phyloP scores from a whole-genome alignment of 176 grass and related monocot genomes.

The Avena sativa region DNA sequence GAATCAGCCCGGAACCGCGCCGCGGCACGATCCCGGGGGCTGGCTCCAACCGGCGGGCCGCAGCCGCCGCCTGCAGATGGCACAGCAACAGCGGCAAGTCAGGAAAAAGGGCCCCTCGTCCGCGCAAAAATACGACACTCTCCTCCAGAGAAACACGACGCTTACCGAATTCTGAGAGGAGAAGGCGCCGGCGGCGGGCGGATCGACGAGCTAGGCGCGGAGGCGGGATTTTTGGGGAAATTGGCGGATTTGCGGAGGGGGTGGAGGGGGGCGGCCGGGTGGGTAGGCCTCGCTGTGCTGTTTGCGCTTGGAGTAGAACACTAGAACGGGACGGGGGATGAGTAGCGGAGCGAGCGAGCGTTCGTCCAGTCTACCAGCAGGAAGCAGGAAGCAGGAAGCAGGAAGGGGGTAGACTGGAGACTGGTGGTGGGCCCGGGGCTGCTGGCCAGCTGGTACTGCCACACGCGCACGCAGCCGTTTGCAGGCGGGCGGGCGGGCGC shows the following conservation, averaged over 20 bases:
- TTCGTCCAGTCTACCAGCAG: slow-evolving; percentile 38
- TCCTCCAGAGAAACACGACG: background rate
- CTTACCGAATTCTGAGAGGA: slow-evolving; percentile 20
- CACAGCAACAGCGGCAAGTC: slow-evolving; percentile 25
- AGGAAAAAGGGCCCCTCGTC: background rate
- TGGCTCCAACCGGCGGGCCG: background rate
- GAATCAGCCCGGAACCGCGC: slow-evolving; percentile 23
- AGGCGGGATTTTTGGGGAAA: background rate
- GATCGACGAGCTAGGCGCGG: slow-evolving; percentile 30
- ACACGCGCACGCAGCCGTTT: slow-evolving; percentile 24
- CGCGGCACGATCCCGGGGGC: slow-evolving; percentile 20
- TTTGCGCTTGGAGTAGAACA: slow-evolving; percentile 18
- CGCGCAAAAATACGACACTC: background rate
- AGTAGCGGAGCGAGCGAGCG: slow-evolving; percentile 33
- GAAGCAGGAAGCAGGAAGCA: slow-evolving; percentile 16
- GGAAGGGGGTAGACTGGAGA: slow-evolving; percentile 20
- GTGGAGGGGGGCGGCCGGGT: background rate
- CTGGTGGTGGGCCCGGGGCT: slow-evolving; percentile 24
- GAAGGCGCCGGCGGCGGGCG: background rate
- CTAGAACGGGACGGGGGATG: slow-evolving; percentile 19
- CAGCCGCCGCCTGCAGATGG: slow-evolving; percentile 25
- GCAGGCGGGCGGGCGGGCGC: slow-evolving; percentile 6
- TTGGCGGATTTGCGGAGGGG: slow-evolving; percentile 24
- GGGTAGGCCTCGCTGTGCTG: slow-evolving; percentile 27
- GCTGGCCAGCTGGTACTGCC: slow-evolving; percentile 24